Evolutionary conservation across 106 monocot genomes (phyloP), one percentile per base, ranked within the genome.

Genomic region (Hemerocallis citrina): DNA sequence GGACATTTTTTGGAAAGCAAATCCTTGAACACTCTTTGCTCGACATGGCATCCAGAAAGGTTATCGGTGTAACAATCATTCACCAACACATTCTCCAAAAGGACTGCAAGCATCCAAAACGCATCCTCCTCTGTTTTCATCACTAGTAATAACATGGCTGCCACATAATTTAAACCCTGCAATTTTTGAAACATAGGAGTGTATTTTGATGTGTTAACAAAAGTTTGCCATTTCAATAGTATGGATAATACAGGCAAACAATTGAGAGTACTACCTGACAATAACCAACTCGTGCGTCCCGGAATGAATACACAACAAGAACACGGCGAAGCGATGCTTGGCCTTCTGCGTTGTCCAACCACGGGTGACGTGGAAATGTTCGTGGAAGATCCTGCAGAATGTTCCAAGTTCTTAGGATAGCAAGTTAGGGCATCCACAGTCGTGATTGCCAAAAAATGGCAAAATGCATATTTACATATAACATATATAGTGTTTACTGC

Each of bases 121-220:
- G 96, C 96, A 65, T 98, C 96, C 66, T 98, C 96, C 42, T 98
- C 96, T 30, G 84, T 81, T 61, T 74, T 82, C 96, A 98, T 91
- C 54, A 98, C 96, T 47, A 98, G 67, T 47, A 98, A 51, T n/a
- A 98, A 65, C 34, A 98, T 27, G 9, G 91, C 96, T 20, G 96
- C 96, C 23, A 98, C 91, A 72, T 98, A 98, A 67, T 98, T 98
- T 48, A 98, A 51, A 45, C 96, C 96, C 96, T 98, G 72, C 13
- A 73, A 69, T 13, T 31, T 27, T n/a, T n/a, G n/a, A n/a, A 40
- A 44, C 20, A 4, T 22, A 35, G 40, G 14, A 42, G 34, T 9
- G 16, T 34, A 16, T 34, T 22, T 11, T 28, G 40, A 22, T 61
- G 61, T 49, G 4, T n/a, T n/a, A n/a, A n/a, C 34, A 20, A 63